Conservation (phyloP, 306 rosid genomes). For the Cucurbita ficifolia region DNA sequence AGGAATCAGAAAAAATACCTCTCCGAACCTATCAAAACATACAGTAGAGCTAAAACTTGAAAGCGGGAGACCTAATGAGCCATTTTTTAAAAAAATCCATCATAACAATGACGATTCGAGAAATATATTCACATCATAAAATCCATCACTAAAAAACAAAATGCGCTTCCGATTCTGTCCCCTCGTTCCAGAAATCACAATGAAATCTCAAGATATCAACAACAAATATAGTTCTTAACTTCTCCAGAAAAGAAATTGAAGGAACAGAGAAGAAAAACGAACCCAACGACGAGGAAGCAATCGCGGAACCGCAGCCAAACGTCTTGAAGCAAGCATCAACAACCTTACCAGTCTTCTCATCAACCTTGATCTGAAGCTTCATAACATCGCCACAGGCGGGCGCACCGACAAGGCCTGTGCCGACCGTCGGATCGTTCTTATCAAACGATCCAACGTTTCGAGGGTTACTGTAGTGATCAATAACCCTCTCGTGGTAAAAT, state of each 20-base stretch:
- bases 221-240: not conserved
- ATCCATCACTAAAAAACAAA: not conserved
- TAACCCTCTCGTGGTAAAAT: conserved; percentile 66
- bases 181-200: not conserved
- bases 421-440: conserved; percentile 61
- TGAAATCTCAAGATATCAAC: not conserved
- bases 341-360: conserved; percentile 57
- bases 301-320: conserved; percentile 86
- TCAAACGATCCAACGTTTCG: conserved; percentile 77
- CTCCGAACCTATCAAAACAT: not conserved
- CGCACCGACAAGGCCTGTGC: conserved; percentile 81
- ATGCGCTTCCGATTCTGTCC: not conserved
- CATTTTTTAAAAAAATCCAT: not conserved
- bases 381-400: conserved; percentile 91
- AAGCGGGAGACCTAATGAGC: not conserved
- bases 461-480: conserved; percentile 80
- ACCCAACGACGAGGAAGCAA: conserved; percentile 90
- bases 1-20: not conserved
- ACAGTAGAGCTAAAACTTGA: not conserved
- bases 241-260: not conserved
- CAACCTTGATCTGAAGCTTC: conserved; percentile 90
- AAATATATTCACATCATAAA: not conserved
- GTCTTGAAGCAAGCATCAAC: conserved; percentile 86
- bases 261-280: not conserved
- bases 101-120: not conserved